phyloP scores from a whole-genome alignment of 306 rosid genomes.

The Dalbergia oliveri region DNA sequence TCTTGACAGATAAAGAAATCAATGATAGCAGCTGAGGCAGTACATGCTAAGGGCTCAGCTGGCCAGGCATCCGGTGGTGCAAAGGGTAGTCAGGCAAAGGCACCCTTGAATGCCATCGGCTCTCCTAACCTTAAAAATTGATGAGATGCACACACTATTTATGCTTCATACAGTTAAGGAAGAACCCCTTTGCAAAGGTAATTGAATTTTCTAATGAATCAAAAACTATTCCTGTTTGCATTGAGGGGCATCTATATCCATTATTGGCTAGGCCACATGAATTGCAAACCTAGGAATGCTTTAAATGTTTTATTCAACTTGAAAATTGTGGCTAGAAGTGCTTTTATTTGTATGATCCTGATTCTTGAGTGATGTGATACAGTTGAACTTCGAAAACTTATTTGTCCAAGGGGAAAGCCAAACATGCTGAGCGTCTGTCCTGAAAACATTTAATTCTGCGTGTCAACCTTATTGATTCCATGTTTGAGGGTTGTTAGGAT shows the following conservation, averaged over 20 bases:
- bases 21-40: slow-evolving; percentile 65
- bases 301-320: slow-evolving; percentile 1
- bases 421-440: not conserved
- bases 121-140: slow-evolving; percentile 60
- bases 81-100: slow-evolving; percentile 72
- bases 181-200: slow-evolving; percentile 52
- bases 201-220: slow-evolving; percentile 14
- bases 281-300: slow-evolving; percentile 9
- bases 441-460: too few relatives aligned
- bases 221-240: slow-evolving; percentile 23
- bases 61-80: slow-evolving; percentile 86
- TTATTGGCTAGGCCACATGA: slow-evolving; percentile 27
- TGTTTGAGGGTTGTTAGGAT: slow-evolving; percentile 11
- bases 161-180: slow-evolving; percentile 17
- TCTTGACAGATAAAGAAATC: slow-evolving; percentile 88
- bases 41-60: slow-evolving; percentile 63
- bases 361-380: not conserved
- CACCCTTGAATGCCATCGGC: slow-evolving; percentile 68
- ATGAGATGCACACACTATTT: slow-evolving; percentile 48
- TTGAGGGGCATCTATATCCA: slow-evolving; percentile 12
- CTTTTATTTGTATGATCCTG: not conserved
- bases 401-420: slow-evolving; percentile 22
- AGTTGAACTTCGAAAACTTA: slow-evolving; percentile 27
- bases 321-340: slow-evolving; percentile 22
- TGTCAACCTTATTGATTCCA: not conserved